Percentiles rank a stretch among this genome's conserved stretches.
Conservation (phyloP, 805 yeast species). For the Millerozyma miso region DNA sequence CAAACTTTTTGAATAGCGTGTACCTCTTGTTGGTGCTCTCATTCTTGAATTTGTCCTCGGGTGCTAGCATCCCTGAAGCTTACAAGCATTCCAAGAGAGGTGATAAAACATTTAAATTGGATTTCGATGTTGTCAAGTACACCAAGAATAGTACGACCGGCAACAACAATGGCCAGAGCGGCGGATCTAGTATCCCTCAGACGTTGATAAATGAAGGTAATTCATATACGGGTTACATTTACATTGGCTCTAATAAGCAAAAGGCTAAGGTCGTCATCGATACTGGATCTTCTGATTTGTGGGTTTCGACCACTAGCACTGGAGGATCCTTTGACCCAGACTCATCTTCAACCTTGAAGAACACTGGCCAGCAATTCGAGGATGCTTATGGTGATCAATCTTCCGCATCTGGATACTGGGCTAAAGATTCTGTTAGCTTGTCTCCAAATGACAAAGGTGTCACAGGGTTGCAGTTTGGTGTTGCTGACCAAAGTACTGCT, state of each 20-base stretch:
- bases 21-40: not conserved
- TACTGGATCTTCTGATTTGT: slow-evolving; percentile 30
- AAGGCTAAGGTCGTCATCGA: slow-evolving; percentile 24
- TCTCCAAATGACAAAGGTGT: slow-evolving; percentile 3
- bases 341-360: slow-evolving; percentile 27
- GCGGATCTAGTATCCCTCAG: not conserved
- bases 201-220: not conserved
- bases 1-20: not conserved
- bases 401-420: slow-evolving; percentile 50
- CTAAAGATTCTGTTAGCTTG: slow-evolving; percentile 16
- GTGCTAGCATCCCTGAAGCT: not conserved
- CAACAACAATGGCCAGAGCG: not conserved
- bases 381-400: slow-evolving; percentile 47
- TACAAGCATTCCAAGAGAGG: not conserved
- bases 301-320: slow-evolving; percentile 20
- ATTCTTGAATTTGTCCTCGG: not conserved
- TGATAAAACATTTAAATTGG: not conserved
- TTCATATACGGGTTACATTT: not conserved
- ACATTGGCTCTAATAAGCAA: slow-evolving; percentile 1
- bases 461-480: slow-evolving; percentile 8
- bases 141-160: not conserved
- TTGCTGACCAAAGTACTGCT: slow-evolving; percentile 16
- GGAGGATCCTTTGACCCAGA: slow-evolving; percentile 25
- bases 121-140: not conserved
- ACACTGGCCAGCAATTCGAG: slow-evolving; percentile 27